phyloP scores from a whole-genome alignment of 768 basidiomycete species.

The Rhodosporidiobolus odoratus region DNA sequence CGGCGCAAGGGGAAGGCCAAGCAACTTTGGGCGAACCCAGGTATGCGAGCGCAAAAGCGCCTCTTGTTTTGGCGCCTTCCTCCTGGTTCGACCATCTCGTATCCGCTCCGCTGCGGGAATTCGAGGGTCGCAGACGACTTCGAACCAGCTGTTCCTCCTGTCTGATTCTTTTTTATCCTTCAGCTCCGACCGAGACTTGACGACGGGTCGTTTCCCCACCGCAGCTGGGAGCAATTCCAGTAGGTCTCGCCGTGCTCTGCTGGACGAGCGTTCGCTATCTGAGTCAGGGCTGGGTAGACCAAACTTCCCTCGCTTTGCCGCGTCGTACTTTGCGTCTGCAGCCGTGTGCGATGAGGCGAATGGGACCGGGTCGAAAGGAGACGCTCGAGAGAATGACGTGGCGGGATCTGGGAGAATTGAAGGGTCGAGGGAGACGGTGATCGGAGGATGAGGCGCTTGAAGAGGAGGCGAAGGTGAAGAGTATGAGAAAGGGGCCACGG shows the following conservation, averaged over 20 bases:
- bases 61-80: neutral
- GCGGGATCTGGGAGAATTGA: neutral
- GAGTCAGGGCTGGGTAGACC: conserved; percentile 33
- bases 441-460: neutral
- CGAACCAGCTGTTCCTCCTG: conserved; percentile 13
- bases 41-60: neutral
- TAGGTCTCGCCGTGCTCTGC: neutral
- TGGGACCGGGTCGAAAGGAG: conserved; percentile 14
- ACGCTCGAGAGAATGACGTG: neutral
- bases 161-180: neutral
- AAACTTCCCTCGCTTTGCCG: conserved; percentile 30
- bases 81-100: neutral
- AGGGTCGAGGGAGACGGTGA: neutral
- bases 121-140: conserved; percentile 28
- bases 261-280: conserved; percentile 3
- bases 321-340: conserved; percentile 20
- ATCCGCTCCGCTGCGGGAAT: conserved; percentile 8
- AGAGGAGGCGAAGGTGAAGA: neutral
- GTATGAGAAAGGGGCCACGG: neutral
- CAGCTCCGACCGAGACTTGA: neutral
- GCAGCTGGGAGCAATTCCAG: neutral
- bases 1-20: neutral
- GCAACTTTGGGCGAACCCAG: neutral
- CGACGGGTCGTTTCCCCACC: neutral
- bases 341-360: conserved; percentile 5